Evolutionary conservation across 768 basidiomycete species (phyloP), one percentile per base, ranked within the genome.

Genomic region (Suillus subaureus): DNA sequence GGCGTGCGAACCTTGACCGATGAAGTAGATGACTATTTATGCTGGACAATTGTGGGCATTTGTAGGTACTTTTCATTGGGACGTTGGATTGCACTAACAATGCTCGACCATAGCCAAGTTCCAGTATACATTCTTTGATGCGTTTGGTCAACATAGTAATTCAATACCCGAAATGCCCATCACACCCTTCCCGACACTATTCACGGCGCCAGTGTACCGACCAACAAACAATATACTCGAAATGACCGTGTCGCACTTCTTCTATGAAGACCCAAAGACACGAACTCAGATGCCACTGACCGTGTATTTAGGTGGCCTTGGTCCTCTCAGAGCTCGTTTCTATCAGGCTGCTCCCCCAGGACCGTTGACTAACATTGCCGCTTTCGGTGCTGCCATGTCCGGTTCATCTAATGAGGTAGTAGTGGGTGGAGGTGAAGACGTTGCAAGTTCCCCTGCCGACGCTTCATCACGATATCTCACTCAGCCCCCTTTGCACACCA

Each of bases 1-100:
- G 93, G 91, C 18, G 83, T 87, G 57, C 86, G 86, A 62, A 79
- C 88, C 39, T 86, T 93, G 63, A 90, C 87, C 28, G 95, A 97
- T 70, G 92, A 94, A 77, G 93, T 97, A 7, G 95, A 97, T 74
- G 96, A 97, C 74, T 96, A 94, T 81, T 80, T 96, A 64, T 94
- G 93, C 72, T 97, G 96, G 96, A 94, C 94, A 15, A 96, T 97
- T 70, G 94, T 95, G 69, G 94, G 96, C 45, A 96, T 97, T 61
- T 94, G 96, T 96, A 79, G 77, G 91, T 81, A 67, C 71, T 65
- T 57, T 66, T 63, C 57, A 33, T 55, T 57, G 63, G 21, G 61
- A 52, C 58, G 33, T 56, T 13, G 56, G 35, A 66, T 64, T 61
- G 63, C 64, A 58, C 66, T 64, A 68, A 69, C 71, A 55, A 78